These are phyloP conservation scores for Discostella pseudostelligera DNA, from an alignment of 108 stramenopile genomes.

Conservation along the genomic window DNA sequence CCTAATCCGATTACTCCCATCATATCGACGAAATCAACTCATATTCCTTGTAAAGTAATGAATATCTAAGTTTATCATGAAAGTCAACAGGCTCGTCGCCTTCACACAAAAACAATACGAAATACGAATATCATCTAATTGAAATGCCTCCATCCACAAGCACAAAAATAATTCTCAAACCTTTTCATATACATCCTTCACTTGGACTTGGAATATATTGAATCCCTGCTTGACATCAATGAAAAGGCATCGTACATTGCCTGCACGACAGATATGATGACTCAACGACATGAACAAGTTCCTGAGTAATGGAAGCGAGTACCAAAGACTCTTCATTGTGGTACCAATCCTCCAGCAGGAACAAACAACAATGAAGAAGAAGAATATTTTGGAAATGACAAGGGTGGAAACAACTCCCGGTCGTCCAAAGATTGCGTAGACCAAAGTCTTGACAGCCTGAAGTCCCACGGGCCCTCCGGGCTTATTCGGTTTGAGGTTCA, in stretches of 20 bases:
- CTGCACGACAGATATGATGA: conserved; percentile 4
- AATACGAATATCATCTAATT: too few relatives aligned
- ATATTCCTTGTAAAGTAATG: too few relatives aligned
- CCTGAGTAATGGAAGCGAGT: neutral
- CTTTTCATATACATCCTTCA: conserved; percentile 1
- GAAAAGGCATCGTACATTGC: conserved; percentile 1
- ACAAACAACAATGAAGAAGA: conserved; percentile 24
- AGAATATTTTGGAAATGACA: conserved; percentile 22
- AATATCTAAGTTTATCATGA: too few relatives aligned
- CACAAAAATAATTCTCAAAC: too few relatives aligned
- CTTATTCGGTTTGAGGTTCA: conserved; percentile 42
- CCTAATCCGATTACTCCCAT: too few relatives aligned
- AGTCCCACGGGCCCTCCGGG: conserved; percentile 50
- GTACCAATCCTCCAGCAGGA: conserved; percentile 25
- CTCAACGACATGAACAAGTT: conserved; percentile 11
- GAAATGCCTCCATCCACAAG: too few relatives aligned
- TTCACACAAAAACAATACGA: too few relatives aligned
- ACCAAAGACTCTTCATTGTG: conserved; percentile 17
- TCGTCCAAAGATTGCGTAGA: conserved; percentile 32
- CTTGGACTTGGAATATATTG: neutral
- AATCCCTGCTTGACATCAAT: conserved; percentile 8
- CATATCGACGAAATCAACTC: too few relatives aligned
- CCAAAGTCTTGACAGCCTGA: conserved; percentile 36
- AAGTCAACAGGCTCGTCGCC: too few relatives aligned
- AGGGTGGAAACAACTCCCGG: conserved; percentile 27